These are phyloP conservation scores for Arthrobotrys pseudoclavata DNA, from an alignment of 2,329 filamentous ascomycete species.

Conservation along the genomic window DNA sequence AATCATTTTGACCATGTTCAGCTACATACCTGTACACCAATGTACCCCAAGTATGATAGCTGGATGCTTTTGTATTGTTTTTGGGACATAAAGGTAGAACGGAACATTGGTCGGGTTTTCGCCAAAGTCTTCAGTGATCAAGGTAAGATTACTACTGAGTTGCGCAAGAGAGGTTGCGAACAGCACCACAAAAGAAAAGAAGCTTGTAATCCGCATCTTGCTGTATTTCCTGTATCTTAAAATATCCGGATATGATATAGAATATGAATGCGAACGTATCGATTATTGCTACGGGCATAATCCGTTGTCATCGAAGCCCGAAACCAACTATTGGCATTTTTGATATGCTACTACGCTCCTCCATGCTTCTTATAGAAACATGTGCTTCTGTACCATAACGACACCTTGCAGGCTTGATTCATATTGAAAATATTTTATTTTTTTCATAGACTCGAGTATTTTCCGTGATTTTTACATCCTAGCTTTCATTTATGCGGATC, in stretches of 20 bases:
- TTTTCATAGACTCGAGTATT: background rate
- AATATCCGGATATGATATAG: background rate
- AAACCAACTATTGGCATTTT: too few relatives aligned
- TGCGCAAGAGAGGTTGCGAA: slow-evolving; percentile 26
- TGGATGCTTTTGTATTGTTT: slow-evolving; percentile 13
- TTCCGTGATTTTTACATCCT: background rate
- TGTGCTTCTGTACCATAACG: background rate
- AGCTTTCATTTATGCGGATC: slow-evolving; percentile 6
- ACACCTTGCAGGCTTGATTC: background rate
- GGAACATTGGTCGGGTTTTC: slow-evolving; percentile 47
- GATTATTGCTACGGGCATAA: background rate
- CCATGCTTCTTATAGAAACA: too few relatives aligned
- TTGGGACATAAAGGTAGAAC: slow-evolving; percentile 46
- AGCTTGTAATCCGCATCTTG: slow-evolving; percentile 32
- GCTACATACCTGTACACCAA: slow-evolving; percentile 52
- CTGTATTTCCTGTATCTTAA: background rate
- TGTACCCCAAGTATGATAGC: slow-evolving; percentile 37
- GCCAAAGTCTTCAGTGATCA: slow-evolving; percentile 50
- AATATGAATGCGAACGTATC: background rate
- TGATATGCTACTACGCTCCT: background rate
- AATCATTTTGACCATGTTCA: too few relatives aligned
- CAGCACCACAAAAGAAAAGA: slow-evolving; percentile 23
- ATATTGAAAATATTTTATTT: background rate
- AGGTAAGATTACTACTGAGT: slow-evolving; percentile 33
- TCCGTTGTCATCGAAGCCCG: too few relatives aligned